Conservation (phyloP, 495 filamentous ascomycete species). For the Beverwykella pulmonaria region DNA sequence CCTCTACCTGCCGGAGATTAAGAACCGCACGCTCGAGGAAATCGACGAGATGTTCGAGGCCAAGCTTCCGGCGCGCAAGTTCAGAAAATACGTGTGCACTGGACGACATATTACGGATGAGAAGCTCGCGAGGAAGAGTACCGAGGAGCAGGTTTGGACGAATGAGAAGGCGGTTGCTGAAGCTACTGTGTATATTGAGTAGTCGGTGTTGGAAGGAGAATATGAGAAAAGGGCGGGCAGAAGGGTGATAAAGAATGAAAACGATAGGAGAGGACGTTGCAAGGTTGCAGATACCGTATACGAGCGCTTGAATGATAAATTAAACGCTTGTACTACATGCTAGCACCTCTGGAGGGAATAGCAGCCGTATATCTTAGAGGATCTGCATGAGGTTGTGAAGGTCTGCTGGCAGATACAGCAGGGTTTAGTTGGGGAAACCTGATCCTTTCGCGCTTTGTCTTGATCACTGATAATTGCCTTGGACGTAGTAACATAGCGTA, state of each 20-base stretch:
- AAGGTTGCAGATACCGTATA: too few species aligned
- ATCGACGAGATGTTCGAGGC: slow-evolving; percentile 62
- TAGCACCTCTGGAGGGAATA: too few species aligned
- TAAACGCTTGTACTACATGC: too few species aligned
- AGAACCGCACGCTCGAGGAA: slow-evolving; percentile 55
- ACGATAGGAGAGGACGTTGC: not conserved
- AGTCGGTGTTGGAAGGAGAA: not conserved
- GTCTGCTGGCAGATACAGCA: too few species aligned
- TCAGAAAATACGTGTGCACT: slow-evolving; percentile 52
- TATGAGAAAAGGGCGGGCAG: not conserved
- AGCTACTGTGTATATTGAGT: slow-evolving; percentile 19
- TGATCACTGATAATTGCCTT: too few species aligned
- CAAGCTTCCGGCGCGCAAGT: slow-evolving; percentile 52
- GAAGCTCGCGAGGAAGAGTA: slow-evolving; percentile 19
- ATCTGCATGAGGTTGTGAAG: too few species aligned
- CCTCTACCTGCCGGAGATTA: slow-evolving; percentile 59
- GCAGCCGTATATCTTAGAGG: too few species aligned
- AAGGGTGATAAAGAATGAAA: not conserved
- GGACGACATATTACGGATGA: slow-evolving; percentile 24
- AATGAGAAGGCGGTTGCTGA: slow-evolving; percentile 31
- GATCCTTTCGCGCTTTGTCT: too few species aligned
- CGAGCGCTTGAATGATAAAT: too few species aligned
- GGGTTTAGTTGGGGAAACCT: not conserved
- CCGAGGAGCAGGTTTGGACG: slow-evolving; percentile 19
- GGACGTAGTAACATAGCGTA: too few species aligned